Evolutionary conservation across 2,329 filamentous ascomycete genomes (phyloP).

Genomic region (Diaporthe eres): DNA sequence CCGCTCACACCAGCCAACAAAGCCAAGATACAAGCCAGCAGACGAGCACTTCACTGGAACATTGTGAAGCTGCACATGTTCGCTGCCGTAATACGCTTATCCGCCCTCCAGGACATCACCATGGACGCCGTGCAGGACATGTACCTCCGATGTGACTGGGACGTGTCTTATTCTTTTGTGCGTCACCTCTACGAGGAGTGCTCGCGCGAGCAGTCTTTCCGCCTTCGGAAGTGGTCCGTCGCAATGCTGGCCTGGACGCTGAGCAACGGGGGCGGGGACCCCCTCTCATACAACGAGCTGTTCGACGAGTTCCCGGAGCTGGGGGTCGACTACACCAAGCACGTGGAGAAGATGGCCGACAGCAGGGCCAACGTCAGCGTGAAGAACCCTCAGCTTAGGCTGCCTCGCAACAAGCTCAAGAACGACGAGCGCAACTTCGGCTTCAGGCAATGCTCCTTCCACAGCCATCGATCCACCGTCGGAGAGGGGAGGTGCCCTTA

Average conservation of each 20-base stretch:
- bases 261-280: constrained; percentile 48
- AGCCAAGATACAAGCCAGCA: constrained; percentile 45
- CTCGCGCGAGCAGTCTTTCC: constrained; percentile 62
- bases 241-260: constrained; percentile 73
- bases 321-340: constrained; percentile 63
- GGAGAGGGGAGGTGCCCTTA: constrained; percentile 68
- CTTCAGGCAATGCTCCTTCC: constrained; percentile 74
- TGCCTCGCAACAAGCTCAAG: constrained; percentile 68
- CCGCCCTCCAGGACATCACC: constrained; percentile 67
- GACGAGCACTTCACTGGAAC: constrained; percentile 66
- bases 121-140: constrained; percentile 73
- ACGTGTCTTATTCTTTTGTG: constrained; percentile 66
- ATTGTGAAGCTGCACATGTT: constrained; percentile 71
- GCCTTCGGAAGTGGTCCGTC: constrained; percentile 71
- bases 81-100: constrained; percentile 64
- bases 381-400: constrained; percentile 73
- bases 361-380: constrained; percentile 66
- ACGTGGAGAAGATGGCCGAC: constrained; percentile 66
- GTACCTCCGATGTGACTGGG: constrained; percentile 71
- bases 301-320: constrained; percentile 60
- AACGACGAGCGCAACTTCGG: constrained; percentile 71
- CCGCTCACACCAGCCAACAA: constrained; percentile 44
- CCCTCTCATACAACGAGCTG: constrained; percentile 44
- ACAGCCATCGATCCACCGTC: constrained; percentile 68
- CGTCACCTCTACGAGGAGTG: constrained; percentile 68